These are phyloP conservation scores for Fusarium pseudocircinatum DNA, from an alignment of 2,329 filamentous ascomycete species.

Conservation along the genomic window DNA sequence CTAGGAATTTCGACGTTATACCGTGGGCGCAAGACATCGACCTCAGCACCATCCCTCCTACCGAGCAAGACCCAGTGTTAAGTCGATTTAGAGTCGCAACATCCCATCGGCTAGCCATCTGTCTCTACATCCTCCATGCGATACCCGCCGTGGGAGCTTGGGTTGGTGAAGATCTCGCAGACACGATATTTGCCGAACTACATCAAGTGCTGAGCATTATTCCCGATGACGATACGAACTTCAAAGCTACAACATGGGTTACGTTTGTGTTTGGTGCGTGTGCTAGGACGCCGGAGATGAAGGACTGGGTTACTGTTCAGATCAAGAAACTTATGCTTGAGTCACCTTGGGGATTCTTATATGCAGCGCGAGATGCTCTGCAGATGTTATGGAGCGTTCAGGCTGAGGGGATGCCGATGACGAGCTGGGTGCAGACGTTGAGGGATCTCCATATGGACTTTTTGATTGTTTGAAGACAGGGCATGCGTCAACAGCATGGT, in stretches of 20 bases:
- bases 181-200: constrained; percentile 55
- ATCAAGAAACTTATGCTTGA: constrained; percentile 52
- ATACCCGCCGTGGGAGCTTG: constrained; percentile 42
- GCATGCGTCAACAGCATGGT: constrained; percentile 28
- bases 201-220: constrained; percentile 59
- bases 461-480: constrained; percentile 47
- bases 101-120: constrained; percentile 55
- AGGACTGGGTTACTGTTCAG: constrained; percentile 60
- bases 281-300: constrained; percentile 52
- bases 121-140: constrained; percentile 58
- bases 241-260: constrained; percentile 67
- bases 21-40: constrained; percentile 53
- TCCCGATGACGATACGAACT: constrained; percentile 59
- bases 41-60: constrained; percentile 47
- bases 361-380: constrained; percentile 58
- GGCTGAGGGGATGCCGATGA: constrained; percentile 41
- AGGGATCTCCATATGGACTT: constrained; percentile 55
- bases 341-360: constrained; percentile 60
- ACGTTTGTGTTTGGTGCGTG: constrained; percentile 66
- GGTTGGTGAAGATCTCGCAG: constrained; percentile 43
- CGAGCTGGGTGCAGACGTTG: constrained; percentile 57
- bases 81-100: constrained; percentile 54
- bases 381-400: constrained; percentile 55
- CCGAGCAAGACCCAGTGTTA: constrained; percentile 48
- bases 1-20: constrained; percentile 53